Percentiles rank a stretch among this genome's conserved stretches.
These are phyloP conservation scores for Botryotinia convoluta DNA, from an alignment of 2,329 filamentous ascomycete genomes.

Conservation along the genomic window DNA sequence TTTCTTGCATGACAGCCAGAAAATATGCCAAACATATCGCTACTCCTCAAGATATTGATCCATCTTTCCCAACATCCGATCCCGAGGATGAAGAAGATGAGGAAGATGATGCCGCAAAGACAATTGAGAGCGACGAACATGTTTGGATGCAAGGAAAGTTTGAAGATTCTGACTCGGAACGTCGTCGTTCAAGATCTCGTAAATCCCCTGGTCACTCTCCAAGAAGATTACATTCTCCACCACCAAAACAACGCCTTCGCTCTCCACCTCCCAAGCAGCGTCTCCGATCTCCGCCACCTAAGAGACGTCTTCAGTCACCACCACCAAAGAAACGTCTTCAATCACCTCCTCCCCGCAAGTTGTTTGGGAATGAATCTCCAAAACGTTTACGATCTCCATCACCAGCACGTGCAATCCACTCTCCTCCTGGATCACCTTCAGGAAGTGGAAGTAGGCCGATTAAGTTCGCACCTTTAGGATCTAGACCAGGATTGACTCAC, in stretches of 20 bases:
- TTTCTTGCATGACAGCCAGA: slow-evolving; percentile 77
- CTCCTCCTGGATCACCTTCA: slow-evolving; percentile 48
- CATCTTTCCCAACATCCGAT: slow-evolving; percentile 93
- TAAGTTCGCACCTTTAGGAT: slow-evolving; percentile 47
- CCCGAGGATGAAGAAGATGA: slow-evolving; percentile 82
- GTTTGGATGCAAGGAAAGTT: slow-evolving; percentile 71
- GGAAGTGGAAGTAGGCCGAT: slow-evolving; percentile 42
- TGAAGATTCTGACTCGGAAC: slow-evolving; percentile 62
- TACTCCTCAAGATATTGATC: slow-evolving; percentile 96
- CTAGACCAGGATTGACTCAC: slow-evolving; percentile 66
- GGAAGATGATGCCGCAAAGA: slow-evolving; percentile 55
- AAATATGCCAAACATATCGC: slow-evolving; percentile 76
- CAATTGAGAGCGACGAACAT: slow-evolving; percentile 64
- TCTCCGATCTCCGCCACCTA: slow-evolving; percentile 41
- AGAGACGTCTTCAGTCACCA: slow-evolving; percentile 39
- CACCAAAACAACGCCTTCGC: slow-evolving; percentile 40
- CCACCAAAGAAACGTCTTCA: slow-evolving; percentile 41
- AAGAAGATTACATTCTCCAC: slow-evolving; percentile 57
- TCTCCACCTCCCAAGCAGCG: slow-evolving; percentile 41
- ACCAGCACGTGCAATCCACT: slow-evolving; percentile 50
- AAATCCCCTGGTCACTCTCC: slow-evolving; percentile 55
- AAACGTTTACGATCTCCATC: slow-evolving; percentile 68
- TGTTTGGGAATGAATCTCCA: slow-evolving; percentile 36
- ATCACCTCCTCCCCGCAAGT: slow-evolving; percentile 38
- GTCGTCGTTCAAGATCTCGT: slow-evolving; percentile 49